phyloP scores from a whole-genome alignment of 2,329 filamentous ascomycete genomes.

The Beauveria sp. region DNA sequence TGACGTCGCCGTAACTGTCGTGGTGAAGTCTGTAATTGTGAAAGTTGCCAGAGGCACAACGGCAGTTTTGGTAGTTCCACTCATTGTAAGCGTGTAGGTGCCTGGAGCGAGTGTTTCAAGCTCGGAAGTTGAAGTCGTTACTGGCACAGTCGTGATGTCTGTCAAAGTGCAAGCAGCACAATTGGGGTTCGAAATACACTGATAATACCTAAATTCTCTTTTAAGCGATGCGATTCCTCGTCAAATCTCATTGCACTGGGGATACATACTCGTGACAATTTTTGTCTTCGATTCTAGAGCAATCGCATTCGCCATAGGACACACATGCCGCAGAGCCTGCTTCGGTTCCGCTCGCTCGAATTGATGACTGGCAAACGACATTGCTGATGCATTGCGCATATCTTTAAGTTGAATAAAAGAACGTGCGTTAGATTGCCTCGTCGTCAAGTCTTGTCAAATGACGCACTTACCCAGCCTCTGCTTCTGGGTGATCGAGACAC shows the following conservation, averaged over 20 bases:
- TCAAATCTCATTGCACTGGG: neutral
- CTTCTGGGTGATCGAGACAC: constrained; percentile 6
- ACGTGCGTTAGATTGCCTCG: neutral
- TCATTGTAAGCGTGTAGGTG: constrained; percentile 1
- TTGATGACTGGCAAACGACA: neutral
- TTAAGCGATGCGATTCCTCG: neutral
- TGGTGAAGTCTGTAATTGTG: neutral
- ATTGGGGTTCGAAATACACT: constrained; percentile 9
- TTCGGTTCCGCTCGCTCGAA: neutral
- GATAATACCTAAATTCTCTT: neutral
- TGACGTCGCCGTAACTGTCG: neutral
- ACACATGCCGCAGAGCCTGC: constrained; percentile 13
- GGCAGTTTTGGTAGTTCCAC: neutral
- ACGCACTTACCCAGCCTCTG: constrained; percentile 1
- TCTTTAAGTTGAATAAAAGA: neutral
- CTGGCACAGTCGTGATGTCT: neutral
- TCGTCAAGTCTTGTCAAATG: neutral
- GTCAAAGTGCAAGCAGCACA: constrained; percentile 1
- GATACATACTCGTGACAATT: constrained; percentile 20
- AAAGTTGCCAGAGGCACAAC: constrained; percentile 4
- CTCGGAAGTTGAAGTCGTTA: neutral
- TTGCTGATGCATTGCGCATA: constrained; percentile 2
- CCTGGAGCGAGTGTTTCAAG: constrained; percentile 5
- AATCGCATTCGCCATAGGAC: constrained; percentile 21
- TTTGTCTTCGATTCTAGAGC: constrained; percentile 20